Evolutionary conservation across 1,284 basidiomycete genomes (phyloP).

Genomic region (Trichosporon coremiiforme): DNA sequence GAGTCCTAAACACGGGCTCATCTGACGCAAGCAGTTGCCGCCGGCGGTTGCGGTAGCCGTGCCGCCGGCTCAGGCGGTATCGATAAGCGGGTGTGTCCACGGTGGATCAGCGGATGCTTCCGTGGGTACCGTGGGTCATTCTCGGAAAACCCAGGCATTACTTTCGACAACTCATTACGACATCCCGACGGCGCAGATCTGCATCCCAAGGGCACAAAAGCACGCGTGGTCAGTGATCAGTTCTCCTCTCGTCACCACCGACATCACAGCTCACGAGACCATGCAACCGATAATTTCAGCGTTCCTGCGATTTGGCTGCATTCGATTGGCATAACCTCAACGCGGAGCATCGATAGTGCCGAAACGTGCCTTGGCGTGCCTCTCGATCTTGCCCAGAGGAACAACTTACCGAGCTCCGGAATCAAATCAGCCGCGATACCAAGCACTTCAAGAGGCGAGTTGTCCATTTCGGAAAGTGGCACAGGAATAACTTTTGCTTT

Average conservation of each 20-base stretch:
- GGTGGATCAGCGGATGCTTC: no score
- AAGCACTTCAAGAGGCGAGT: no score
- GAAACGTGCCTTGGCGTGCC: not conserved
- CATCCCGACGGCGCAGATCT: no score
- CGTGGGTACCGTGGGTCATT: not conserved
- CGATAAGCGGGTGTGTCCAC: conserved; percentile 1
- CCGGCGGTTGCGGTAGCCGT: not conserved
- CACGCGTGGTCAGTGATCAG: no score
- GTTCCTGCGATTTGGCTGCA: no score
- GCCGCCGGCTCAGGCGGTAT: conserved; percentile 1
- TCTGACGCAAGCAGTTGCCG: conserved; percentile 3
- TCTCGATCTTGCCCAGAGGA: not conserved
- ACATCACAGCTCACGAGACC: no score
- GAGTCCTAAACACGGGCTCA: not conserved
- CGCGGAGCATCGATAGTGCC: not conserved
- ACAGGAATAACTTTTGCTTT: not conserved
- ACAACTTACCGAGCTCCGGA: not conserved
- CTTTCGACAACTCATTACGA: not conserved
- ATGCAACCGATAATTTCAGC: no score
- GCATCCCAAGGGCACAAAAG: not conserved
- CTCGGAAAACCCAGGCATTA: not conserved
- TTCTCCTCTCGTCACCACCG: no score
- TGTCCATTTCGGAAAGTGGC: not conserved
- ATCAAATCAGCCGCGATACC: not conserved
- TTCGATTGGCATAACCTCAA: no score